These are phyloP conservation scores for Kluyveromyces sp. DNA, from an alignment of 1,139 yeast species.

Conservation along the genomic window DNA sequence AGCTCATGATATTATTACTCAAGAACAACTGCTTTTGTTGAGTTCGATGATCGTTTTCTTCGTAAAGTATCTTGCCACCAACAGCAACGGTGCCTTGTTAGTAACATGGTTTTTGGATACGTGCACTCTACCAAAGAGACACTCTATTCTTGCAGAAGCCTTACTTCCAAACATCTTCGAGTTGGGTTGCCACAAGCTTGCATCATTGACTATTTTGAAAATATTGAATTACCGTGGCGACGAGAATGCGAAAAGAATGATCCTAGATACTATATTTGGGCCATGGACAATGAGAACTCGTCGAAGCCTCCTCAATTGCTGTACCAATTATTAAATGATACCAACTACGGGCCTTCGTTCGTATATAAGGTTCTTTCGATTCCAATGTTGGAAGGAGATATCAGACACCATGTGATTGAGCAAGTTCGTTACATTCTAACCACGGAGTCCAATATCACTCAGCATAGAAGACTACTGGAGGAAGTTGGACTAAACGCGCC, in stretches of 20 bases:
- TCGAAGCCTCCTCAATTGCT: constrained; percentile 33
- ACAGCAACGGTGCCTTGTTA: constrained; percentile 80
- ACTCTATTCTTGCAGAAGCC: constrained; percentile 47
- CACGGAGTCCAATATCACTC: constrained; percentile 56
- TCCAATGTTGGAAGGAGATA: constrained; percentile 48
- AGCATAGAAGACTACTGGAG: constrained; percentile 81
- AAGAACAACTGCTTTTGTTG: constrained; percentile 66
- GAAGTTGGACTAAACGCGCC: constrained; percentile 58
- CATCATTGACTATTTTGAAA: constrained; percentile 75
- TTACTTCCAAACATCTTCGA: constrained; percentile 55
- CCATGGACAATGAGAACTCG: constrained; percentile 15
- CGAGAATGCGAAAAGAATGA: constrained; percentile 48
- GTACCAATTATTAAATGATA: constrained; percentile 48
- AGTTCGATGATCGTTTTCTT: constrained; percentile 73
- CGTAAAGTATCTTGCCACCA: constrained; percentile 73
- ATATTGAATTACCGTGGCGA: constrained; percentile 66
- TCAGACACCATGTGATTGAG: constrained; percentile 49
- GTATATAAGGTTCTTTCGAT: constrained; percentile 69
- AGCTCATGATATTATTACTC: constrained; percentile 49
- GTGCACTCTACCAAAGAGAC: constrained; percentile 56
- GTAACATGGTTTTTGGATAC: constrained; percentile 95
- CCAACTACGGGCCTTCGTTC: constrained; percentile 76
- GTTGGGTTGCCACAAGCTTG: constrained; percentile 78
- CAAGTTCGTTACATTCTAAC: constrained; percentile 56
- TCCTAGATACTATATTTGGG: constrained; percentile 59